Conservation (phyloP, 768 basidiomycete species). For the Dentipellis fragilis region DNA sequence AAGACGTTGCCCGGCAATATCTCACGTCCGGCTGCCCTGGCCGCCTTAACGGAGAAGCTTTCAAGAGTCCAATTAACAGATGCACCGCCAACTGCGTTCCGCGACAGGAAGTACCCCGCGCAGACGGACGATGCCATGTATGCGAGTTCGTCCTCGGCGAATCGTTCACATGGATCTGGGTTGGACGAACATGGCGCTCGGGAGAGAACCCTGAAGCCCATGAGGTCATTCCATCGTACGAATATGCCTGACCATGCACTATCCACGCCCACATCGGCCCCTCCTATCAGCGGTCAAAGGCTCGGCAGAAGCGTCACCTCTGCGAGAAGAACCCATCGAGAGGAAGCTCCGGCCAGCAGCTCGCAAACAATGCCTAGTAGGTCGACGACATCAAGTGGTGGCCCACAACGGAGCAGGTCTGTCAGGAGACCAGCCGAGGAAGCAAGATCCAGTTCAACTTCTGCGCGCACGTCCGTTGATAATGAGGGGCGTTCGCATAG, state of each 20-base stretch:
- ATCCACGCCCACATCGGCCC: not conserved
- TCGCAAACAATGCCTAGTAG: not conserved
- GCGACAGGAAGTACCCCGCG: not conserved
- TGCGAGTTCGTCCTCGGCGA: too few relatives aligned
- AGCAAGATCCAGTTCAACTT: not conserved
- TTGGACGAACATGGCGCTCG: conserved; percentile 2
- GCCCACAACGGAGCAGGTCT: not conserved
- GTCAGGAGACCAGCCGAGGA: conserved; percentile 11
- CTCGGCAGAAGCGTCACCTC: conserved; percentile 15
- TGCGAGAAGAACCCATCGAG: conserved; percentile 18
- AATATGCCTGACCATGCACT: conserved; percentile 22
- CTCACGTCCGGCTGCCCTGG: conserved; percentile 5
- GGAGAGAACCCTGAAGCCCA: conserved; percentile 29
- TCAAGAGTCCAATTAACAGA: conserved; percentile 6
- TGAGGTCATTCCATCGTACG: conserved; percentile 55
- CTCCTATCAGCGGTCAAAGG: not conserved
- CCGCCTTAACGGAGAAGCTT: conserved; percentile 12
- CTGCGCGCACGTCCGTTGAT: conserved; percentile 11
- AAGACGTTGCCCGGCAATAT: conserved; percentile 11
- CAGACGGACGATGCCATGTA: too few relatives aligned
- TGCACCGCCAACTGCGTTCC: not conserved
- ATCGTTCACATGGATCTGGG: not conserved
- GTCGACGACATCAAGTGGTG: not conserved
- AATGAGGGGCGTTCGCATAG: conserved; percentile 14
- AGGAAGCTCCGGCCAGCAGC: conserved; percentile 2